Percentiles rank a stretch among this genome's conserved stretches.
phyloP scores from a whole-genome alignment of 2,329 filamentous ascomycete species.

The Claviceps lovelessii region DNA sequence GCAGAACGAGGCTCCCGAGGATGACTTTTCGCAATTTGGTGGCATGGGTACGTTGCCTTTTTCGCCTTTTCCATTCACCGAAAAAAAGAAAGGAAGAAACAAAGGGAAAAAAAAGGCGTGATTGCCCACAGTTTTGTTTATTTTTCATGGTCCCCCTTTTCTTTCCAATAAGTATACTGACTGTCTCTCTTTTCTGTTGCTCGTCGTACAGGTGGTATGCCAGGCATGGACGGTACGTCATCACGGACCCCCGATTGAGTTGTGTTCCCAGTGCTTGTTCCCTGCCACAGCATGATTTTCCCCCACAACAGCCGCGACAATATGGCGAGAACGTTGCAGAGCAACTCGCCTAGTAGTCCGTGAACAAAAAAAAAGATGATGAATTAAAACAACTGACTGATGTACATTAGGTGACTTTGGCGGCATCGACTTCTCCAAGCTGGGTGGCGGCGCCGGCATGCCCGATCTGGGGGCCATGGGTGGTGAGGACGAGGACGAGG shows the following conservation, averaged over 20 bases:
- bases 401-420: conserved; percentile 52
- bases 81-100: too few species aligned
- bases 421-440: conserved; percentile 89
- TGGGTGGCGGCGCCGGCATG: conserved; percentile 40
- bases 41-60: conserved; percentile 42
- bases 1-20: conserved; percentile 78
- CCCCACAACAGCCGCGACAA: not conserved
- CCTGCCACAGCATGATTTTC: not conserved
- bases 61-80: not conserved
- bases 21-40: conserved; percentile 57
- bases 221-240: conserved; percentile 36
- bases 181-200: not conserved
- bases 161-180: not conserved
- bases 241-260: not conserved
- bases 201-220: conserved; percentile 33
- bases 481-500: conserved; percentile 31
- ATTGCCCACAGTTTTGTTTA: too few species aligned
- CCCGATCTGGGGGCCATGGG: conserved; percentile 30
- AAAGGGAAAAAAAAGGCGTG: too few species aligned
- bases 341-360: not conserved
- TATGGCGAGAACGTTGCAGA: not conserved
- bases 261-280: not conserved
- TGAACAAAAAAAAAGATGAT: too few species aligned
- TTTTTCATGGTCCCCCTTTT: too few species aligned
- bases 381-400: not conserved